Percentiles rank a stretch among this genome's conserved stretches.
phyloP scores from a whole-genome alignment of 805 yeast species.

The Lachancea dasiensis region DNA sequence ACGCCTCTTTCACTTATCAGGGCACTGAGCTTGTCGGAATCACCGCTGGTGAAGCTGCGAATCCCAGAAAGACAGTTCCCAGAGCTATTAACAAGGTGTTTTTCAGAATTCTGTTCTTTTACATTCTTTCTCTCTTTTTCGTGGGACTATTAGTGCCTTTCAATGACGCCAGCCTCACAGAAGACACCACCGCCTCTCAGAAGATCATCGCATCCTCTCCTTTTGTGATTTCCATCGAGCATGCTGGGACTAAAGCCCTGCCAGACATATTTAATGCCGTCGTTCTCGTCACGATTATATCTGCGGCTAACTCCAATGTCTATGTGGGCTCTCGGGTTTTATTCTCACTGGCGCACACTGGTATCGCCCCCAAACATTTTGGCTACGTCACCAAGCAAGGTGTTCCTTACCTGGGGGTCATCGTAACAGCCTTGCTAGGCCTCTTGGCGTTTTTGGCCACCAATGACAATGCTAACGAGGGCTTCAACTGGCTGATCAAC shows the following conservation, averaged over 20 bases:
- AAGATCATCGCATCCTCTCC: conserved; percentile 50
- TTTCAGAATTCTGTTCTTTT: conserved; percentile 55
- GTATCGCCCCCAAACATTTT: conserved; percentile 55
- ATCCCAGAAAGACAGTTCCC: conserved; percentile 66
- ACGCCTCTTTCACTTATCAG: conserved; percentile 54
- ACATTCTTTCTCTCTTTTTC: conserved; percentile 54
- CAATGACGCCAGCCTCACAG: conserved; percentile 43
- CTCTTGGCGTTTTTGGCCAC: conserved; percentile 51
- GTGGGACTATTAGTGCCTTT: conserved; percentile 62
- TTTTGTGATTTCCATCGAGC: conserved; percentile 58
- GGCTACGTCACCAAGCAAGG: conserved; percentile 49
- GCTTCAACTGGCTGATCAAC: conserved; percentile 61
- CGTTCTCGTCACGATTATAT: conserved; percentile 56
- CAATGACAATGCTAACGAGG: conserved; percentile 45
- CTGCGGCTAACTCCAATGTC: conserved; percentile 74
- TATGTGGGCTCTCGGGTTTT: conserved; percentile 68
- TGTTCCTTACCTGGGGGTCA: conserved; percentile 54
- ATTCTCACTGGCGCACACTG: conserved; percentile 54
- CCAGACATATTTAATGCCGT: conserved; percentile 72
- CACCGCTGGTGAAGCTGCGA: conserved; percentile 54
- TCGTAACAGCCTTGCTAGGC: conserved; percentile 51
- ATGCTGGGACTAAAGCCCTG: conserved; percentile 59
- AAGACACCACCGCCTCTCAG: conserved; percentile 23
- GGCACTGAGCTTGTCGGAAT: conserved; percentile 56
- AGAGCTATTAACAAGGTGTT: conserved; percentile 61